Percentiles rank a stretch among this genome's conserved stretches.
Conservation (phyloP, 179 eudicot genomes). For the Spergularia azorica region DNA sequence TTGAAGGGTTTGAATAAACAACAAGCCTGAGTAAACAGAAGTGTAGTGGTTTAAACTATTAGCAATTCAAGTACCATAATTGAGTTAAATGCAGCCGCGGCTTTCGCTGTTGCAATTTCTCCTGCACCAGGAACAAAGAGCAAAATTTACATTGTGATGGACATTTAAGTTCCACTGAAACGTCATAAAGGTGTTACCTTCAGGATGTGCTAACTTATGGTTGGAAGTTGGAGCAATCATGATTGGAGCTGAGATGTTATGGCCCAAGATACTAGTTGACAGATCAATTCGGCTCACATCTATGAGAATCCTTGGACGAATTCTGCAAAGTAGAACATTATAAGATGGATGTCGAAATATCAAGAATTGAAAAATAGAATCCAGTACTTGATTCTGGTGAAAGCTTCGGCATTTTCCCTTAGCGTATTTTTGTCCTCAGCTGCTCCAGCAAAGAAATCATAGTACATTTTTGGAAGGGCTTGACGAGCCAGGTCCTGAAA, state of each 20-base stretch:
- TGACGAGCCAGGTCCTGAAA: conserved; percentile 69
- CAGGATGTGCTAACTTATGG: conserved; percentile 74
- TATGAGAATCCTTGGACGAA: conserved; percentile 67
- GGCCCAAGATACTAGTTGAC: conserved; percentile 61
- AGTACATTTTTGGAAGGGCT: conserved; percentile 83
- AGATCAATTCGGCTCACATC: conserved; percentile 65
- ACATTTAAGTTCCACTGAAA: background rate
- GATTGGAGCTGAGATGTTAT: conserved; percentile 66
- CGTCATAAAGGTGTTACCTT: conserved; percentile 35
- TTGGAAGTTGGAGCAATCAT: conserved; percentile 77
- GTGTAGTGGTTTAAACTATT: background rate
- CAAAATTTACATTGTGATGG: background rate
- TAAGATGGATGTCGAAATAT: background rate
- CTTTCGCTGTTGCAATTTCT: conserved; percentile 80
- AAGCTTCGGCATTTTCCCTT: conserved; percentile 59
- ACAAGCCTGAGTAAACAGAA: background rate
- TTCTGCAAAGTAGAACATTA: conserved; percentile 32
- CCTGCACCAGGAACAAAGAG: conserved; percentile 40
- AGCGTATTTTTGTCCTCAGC: conserved; percentile 84
- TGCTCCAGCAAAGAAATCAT: conserved; percentile 68
- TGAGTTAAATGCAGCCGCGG: conserved; percentile 52
- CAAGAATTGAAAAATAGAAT: background rate
- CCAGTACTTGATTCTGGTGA: conserved; percentile 49
- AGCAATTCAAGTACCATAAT: conserved; percentile 53
- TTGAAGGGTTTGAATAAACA: background rate